Base-by-base conservation (phyloP, 768 basidiomycete species). In the Lactifluus piperatus region DNA sequence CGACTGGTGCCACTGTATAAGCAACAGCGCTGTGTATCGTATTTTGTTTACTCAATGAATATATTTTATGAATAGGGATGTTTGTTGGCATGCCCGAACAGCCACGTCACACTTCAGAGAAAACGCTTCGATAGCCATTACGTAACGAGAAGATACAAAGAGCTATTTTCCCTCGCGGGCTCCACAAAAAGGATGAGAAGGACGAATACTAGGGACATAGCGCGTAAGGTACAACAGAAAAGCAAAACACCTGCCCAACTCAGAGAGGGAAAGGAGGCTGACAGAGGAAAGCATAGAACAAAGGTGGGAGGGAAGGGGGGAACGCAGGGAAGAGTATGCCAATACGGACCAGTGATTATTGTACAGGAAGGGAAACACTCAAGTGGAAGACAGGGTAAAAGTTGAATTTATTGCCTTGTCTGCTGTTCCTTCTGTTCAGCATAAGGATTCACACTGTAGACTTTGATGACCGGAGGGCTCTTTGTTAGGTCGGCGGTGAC, bases 381-480 rank as follows among this genome's bases (percentile, higher is more conserved):
- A 29, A 44, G 41, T 34, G 8, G 14, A 39, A 56, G 13, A 47
- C 24, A 14, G 32, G 32, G 26, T 22, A 18, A 27, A 37, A 34
- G 16, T 29, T 37, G 16, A n/a, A 48, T 49, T 27, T 44, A 41
- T 18, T 32, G 26, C 50, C 26, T 57, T 18, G 36, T 14, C 20
- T 48, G 27, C 60, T 66, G 57, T 59, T 77, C 77, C 71, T 80
- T 81, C 63, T 75, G 72, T 61, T 80, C 79, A 43, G 90, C 85
- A 71, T 90, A 94, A 8, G 93, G 93, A 69, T 94, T 94, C 68
- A 93, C 89, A 67, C 91, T 93, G 78, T 94, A 94, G 57, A 98
- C 93, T 73, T 97, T 94, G 79, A 98, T 88, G 68, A 97, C 91
- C 4, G 94, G 94, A 41, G 94, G 94, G 66, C 89, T 92, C 82